Evolutionary conservation across 257 asterid species (phyloP), one percentile per base, ranked within the genome.

Genomic region (Rubia yunnanensis): DNA sequence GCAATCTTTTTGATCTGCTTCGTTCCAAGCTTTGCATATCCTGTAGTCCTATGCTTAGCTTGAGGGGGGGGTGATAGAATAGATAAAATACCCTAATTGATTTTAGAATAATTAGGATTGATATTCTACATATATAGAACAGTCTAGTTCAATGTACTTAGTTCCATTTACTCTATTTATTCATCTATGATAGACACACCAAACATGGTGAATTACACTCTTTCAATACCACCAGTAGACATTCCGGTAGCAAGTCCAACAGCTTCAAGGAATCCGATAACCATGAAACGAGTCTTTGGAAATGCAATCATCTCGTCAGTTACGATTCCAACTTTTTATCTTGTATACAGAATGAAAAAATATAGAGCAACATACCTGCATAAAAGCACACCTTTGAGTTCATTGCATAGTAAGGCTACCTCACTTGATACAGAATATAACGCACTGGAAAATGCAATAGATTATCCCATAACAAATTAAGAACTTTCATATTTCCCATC

Each of bases 141-240:
- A n/a, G n/a, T n/a, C n/a, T n/a, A n/a, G n/a, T n/a, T n/a, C n/a
- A n/a, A n/a, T n/a, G n/a, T n/a, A n/a, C n/a, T n/a, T n/a, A n/a
- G n/a, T n/a, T n/a, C n/a, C n/a, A n/a, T n/a, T n/a, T n/a, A n/a
- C n/a, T n/a, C n/a, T n/a, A n/a, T n/a, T n/a, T n/a, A n/a, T n/a
- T n/a, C n/a, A n/a, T n/a, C n/a, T n/a, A n/a, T n/a, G n/a, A n/a
- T n/a, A n/a, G n/a, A n/a, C n/a, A n/a, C n/a, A n/a, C n/a, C n/a
- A n/a, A n/a, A n/a, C n/a, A n/a, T n/a, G n/a, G n/a, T n/a, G n/a
- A n/a, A n/a, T n/a, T n/a, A n/a, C n/a, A n/a, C n/a, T n/a, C n/a
- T n/a, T n/a, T n/a, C n/a, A n/a, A n/a, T n/a, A n/a, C 96, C 96
- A 84, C 94, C 97, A 53, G 97, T 69, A 69, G 85, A 91, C 97